Base-by-base conservation (phyloP, 106 monocot genomes). In the Phalaenopsis aphrodite region DNA sequence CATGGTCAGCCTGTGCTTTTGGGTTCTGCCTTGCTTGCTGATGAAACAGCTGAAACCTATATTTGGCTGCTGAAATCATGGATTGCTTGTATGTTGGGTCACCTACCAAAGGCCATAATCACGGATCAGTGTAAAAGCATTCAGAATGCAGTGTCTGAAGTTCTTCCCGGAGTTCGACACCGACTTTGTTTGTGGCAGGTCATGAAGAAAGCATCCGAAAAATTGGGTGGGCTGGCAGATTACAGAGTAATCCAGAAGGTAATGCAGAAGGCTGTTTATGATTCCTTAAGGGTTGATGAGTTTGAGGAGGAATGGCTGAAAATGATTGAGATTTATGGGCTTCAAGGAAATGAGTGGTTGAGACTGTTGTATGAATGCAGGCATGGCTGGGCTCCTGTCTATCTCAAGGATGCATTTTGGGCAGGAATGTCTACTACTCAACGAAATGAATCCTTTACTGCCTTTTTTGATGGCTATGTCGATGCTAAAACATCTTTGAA, bases 371-470 rank as follows among this genome's bases (percentile, higher is more conserved):
- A 90, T 57, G 85, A 90, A 24, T 83, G 81, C 68, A 67, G 87
- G 61, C 73, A 81, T 55, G 77, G 56, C 4, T 87, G 90, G 90
- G 85, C 82, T 67, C 90, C 90, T 24, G 83, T 85, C 37, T 90
- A 83, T 76, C 79, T 90, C 10, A 90, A 87, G 78, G 90, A 90
- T 56, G 58, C 87, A 47, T 90, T 87, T 74, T 90, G 90, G 90
- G 90, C 90, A 47, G 87, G 87, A 4, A 85, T 90, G 87, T 87
- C 85, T 16, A 79, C 79, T 14, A 85, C 79, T 17, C 87, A 87
- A 8, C 75, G 83, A 14, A 81, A 75, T 77, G 87, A 90, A 30
- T 79, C 83, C 3, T 16, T 84, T 21, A 76, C 1, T 79, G 11
- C 87, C 38, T 88, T 88, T 81, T 91, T 88, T 79, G 91, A 91